Evolutionary conservation across 495 filamentous ascomycete species (phyloP), one percentile per base, ranked within the genome.

Genomic region (Pseudoneurospora amorphoporcata): DNA sequence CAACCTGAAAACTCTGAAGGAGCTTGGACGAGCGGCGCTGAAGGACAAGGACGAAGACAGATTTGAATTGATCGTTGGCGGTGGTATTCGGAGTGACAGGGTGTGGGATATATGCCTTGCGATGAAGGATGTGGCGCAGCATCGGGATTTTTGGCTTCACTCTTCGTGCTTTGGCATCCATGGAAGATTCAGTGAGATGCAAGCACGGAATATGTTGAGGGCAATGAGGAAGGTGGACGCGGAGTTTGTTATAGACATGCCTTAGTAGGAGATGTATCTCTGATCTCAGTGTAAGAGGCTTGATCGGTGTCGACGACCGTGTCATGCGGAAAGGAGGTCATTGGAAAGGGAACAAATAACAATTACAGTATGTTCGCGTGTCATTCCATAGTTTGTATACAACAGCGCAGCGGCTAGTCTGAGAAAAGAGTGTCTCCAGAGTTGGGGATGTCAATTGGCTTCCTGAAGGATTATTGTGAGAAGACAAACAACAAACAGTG

Each of bases 61-160:
- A 32, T 58, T 82, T 2, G 79, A 85, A 72, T 74, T 84, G 29
- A 76, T 85, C 39, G 77, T 83, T 23, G 84, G 84, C 0, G 83
- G 84, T 4, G 84, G 84, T 2, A 76, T 85, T 8, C 75, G 84
- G 42, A 77, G 70, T 23, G 72, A 69, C 8, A 81, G 83, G 70
- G 69, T 81, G n/a, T 70, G 10, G 72, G 69, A 23, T 47, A 69
- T 16, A 38, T 77, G 43, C 42, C 40, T 47, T 39, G 38, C 32
- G 29, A 39, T 29, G 53, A 37, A 58, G 53, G 45, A 70, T 47
- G 39, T 10, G 38, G 39, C 17, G 39, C 39, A 39, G 23, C 38
- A 69, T 16, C 73, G 76, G 8, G 73, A 53, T 70, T 69, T 80
- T 38, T 77, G 75, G 75, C 58, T 82, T 43, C 82, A 84, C 69